Evolutionary conservation across 2,329 filamentous ascomycete genomes (phyloP), one percentile per base, ranked within the genome.

Genomic region (Fusarium globosum): DNA sequence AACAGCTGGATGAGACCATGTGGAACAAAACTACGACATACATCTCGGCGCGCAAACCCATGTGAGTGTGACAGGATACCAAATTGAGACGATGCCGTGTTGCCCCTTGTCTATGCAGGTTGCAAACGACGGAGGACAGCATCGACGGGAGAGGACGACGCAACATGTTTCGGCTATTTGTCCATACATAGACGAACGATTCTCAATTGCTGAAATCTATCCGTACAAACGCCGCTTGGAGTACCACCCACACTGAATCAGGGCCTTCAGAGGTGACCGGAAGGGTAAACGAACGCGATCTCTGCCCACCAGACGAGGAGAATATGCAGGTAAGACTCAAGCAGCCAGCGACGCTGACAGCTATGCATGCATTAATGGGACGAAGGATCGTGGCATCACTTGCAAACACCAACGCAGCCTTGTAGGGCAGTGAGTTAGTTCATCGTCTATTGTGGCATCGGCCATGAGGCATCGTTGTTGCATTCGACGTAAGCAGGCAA

Each of bases 81-180:
- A 62, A 53, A 53, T 68, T 65, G 63, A 77, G 67, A 70, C 60
- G 56, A 69, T 48, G 52, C 61, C 48, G 55, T 59, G 51, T 28
- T 35, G 57, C 43, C 46, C 68, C 65, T 65, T 69, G 61, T 56
- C 56, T 57, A 65, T 45, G 62, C 39, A 64, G 46, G 69, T 71
- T 65, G 59, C 61, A 61, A 66, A 66, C 36, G 41, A 57, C 38
- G 56, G 67, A 69, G 60, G 61, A 76, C 61, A 59, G 48, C 67
- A 64, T 64, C 48, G 59, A 68, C 48, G 42, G 62, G 59, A 66
- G 63, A 74, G 64, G 43, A 68, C 70, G 52, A 69, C 49, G 71
- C 55, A 52, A 57, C 53, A 75, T 68, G 65, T 65, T 64, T 77
- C 75, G 75, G 75, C 69, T 68, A 63, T 72, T 72, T 73, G 68